Evolutionary conservation across 371 early-diverging fungal genomes (phyloP).

Genomic region (Mucor mucedo): DNA sequence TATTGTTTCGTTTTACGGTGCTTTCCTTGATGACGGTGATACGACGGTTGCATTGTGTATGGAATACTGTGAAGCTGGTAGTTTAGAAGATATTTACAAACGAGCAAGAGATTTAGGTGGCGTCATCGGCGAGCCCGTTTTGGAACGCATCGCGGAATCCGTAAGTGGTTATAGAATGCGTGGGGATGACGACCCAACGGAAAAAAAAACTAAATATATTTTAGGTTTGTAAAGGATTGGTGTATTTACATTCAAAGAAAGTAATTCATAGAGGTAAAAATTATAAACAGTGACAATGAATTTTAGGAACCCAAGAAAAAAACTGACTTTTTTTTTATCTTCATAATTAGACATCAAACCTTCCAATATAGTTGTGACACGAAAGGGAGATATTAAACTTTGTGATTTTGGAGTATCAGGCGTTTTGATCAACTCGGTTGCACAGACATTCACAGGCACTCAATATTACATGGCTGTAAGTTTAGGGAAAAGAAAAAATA

Average conservation of each 20-base stretch:
- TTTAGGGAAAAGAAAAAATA: conserved; percentile 4
- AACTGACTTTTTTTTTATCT: neutral
- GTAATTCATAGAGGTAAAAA: conserved; percentile 83
- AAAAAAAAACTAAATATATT: neutral
- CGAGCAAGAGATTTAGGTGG: conserved; percentile 65
- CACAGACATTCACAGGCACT: conserved; percentile 95
- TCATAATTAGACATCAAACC: conserved; percentile 81
- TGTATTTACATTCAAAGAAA: conserved; percentile 74
- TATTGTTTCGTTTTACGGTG: conserved; percentile 95
- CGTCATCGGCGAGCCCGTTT: conserved; percentile 77
- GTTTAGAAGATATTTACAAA: conserved; percentile 82
- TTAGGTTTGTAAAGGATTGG: conserved; percentile 77
- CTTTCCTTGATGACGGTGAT: conserved; percentile 88
- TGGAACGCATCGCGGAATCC: conserved; percentile 82
- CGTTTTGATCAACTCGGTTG: conserved; percentile 88
- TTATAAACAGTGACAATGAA: neutral
- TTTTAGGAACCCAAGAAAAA: neutral
- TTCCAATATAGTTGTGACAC: conserved; percentile 86
- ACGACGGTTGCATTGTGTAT: conserved; percentile 91
- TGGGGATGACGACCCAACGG: neutral
- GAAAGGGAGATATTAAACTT: conserved; percentile 89
- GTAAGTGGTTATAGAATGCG: conserved; percentile 38
- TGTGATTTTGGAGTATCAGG: conserved; percentile 97
- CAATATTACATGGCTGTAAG: conserved; percentile 95
- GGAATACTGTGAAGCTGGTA: conserved; percentile 91